phyloP scores from a whole-genome alignment of 352 stramenopile genomes.

The Globisporangium heterothallicum region DNA sequence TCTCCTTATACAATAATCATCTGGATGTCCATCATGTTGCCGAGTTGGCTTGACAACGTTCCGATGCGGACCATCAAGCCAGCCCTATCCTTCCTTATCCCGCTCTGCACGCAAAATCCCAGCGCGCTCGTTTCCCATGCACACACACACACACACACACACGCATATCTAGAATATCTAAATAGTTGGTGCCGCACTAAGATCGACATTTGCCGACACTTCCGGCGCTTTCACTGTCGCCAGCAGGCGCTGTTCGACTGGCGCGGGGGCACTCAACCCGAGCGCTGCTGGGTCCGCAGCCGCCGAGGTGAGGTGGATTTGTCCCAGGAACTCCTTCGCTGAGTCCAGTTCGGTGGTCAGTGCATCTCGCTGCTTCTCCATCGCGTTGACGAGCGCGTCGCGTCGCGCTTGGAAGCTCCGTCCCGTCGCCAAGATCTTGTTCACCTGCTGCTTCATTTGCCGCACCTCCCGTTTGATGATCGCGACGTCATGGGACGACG shows the following conservation, averaged over 20 bases:
- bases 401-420: constrained; percentile 43
- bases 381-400: constrained; percentile 49
- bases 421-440: constrained; percentile 52
- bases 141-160: too few species aligned
- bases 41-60: too few species aligned
- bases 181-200: constrained; percentile 43
- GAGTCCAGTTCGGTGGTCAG: constrained; percentile 54
- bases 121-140: too few species aligned
- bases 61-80: too few species aligned
- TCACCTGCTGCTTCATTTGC: constrained; percentile 51
- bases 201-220: constrained; percentile 35
- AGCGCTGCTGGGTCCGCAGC: constrained; percentile 27
- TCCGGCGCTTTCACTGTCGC: constrained; percentile 49
- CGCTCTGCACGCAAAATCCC: too few species aligned
- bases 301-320: constrained; percentile 46
- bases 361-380: constrained; percentile 69
- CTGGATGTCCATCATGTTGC: too few species aligned
- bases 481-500: constrained; percentile 30
- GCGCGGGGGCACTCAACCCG: constrained; percentile 47
- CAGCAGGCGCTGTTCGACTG: constrained; percentile 59
- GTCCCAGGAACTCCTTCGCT: constrained; percentile 69
- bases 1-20: too few species aligned
- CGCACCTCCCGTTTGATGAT: constrained; percentile 57
- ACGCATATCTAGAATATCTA: constrained; percentile 14
- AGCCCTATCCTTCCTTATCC: too few species aligned